Evolutionary conservation across 1,284 basidiomycete genomes (phyloP), one percentile per base, ranked within the genome.

Genomic region (Inonotus obliquus): DNA sequence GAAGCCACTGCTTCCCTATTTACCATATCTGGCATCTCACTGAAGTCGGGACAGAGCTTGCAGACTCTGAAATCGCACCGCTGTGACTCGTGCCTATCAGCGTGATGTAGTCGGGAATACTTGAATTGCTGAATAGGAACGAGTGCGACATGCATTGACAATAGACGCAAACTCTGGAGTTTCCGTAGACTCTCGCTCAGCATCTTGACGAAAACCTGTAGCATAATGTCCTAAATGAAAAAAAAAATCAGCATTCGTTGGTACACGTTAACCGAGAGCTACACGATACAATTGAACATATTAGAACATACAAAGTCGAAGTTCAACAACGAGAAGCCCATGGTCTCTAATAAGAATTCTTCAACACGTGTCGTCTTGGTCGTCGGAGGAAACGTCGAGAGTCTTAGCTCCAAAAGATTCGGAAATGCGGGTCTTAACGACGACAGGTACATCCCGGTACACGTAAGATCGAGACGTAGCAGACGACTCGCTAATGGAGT

Each of bases 371-470:
- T 41, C 48, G 45, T 37, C 19, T 19, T 38, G 9, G n/a, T 32
- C 27, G 21, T 37, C 9, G 51, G 37, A 27, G 19, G 29, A 19
- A 17, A 19, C 48, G 19, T 49, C 21, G 57, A 51, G 2, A 60
- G 51, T 14, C 59, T 35, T 13, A 60, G 21, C 27, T 60, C 59
- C 1, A 32, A n/a, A n/a, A 60, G 41, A 37, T 60, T 60, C 11
- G 59, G 53, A 25, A 60, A 60, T 14, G 44, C 52, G n/a, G 54
- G 35, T 13, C 19, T 41, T 11, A 59, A n/a, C 1, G 27, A 25
- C 11, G 41, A 57, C 27, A 57, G 35, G 32, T 47, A 29, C 29
- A 29, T 47, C 21, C 25, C 17, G n/a, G 47, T 39, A 57, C 56
- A 48, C 21, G 47, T 37, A 27, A 59, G 27, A 23, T 49, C 37